phyloP scores from a whole-genome alignment of 164 flowering plant species.

The Dillenia suffruticosa region DNA sequence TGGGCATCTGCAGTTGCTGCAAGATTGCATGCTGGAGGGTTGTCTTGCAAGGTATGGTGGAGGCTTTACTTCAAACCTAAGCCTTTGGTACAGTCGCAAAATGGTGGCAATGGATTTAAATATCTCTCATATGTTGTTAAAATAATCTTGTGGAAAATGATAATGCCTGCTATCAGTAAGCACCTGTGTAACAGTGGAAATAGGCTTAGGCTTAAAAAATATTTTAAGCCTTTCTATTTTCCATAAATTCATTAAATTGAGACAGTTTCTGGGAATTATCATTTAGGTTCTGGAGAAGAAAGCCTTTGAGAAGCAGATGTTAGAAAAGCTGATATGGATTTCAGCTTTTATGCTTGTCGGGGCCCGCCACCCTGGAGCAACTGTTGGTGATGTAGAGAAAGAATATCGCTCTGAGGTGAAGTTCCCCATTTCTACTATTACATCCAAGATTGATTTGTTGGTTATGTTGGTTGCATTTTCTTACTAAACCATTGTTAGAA shows the following conservation, averaged over 20 bases:
- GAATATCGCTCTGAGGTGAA: conserved; percentile 74
- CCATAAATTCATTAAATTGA: neutral
- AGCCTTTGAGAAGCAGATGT: conserved; percentile 91
- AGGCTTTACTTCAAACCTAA: neutral
- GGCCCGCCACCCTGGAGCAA: conserved; percentile 93
- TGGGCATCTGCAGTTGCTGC: conserved; percentile 89
- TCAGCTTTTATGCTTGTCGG: conserved; percentile 97
- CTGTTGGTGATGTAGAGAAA: conserved; percentile 88
- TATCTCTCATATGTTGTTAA: too few relatives aligned
- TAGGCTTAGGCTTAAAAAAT: too few relatives aligned
- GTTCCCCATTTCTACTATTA: neutral
- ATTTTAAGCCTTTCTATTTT: too few relatives aligned
- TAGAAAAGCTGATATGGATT: conserved; percentile 97
- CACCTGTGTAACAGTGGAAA: too few relatives aligned
- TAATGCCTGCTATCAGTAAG: too few relatives aligned
- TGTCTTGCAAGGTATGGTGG: conserved; percentile 82
- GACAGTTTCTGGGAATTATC: neutral
- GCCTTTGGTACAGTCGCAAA: neutral
- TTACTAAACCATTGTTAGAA: too few relatives aligned
- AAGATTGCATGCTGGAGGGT: conserved; percentile 75
- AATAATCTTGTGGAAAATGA: too few relatives aligned
- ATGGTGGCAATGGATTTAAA: too few relatives aligned
- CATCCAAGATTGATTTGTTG: too few relatives aligned
- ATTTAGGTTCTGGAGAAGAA: conserved; percentile 80
- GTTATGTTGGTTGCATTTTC: too few relatives aligned